Evolutionary conservation across 108 stramenopile species (phyloP).

Genomic region (Stephanodiscus triporus): DNA sequence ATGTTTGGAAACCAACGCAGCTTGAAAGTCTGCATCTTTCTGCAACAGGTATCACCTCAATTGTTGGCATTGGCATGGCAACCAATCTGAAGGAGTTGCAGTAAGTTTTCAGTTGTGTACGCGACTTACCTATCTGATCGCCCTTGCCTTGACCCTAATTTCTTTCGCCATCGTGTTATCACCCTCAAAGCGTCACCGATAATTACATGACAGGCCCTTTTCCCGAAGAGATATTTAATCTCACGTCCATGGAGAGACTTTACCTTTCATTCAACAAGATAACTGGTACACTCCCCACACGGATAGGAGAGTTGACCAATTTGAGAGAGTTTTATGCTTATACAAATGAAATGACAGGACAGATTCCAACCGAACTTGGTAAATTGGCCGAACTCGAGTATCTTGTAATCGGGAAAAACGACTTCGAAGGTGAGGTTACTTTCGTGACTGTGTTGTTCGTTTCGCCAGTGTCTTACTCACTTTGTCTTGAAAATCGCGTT

Average conservation of each 20-base stretch:
- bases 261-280: slow-evolving; percentile 67
- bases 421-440: slow-evolving; percentile 21
- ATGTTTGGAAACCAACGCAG: slow-evolving; percentile 52
- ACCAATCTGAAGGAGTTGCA: slow-evolving; percentile 58
- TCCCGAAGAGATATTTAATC: slow-evolving; percentile 56
- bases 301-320: slow-evolving; percentile 49
- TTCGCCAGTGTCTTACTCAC: neutral
- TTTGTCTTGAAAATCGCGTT: neutral
- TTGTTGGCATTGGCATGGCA: slow-evolving; percentile 58
- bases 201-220: slow-evolving; percentile 63
- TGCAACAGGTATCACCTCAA: slow-evolving; percentile 52
- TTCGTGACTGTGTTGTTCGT: neutral
- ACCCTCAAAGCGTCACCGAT: slow-evolving; percentile 37
- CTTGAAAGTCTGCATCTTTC: slow-evolving; percentile 63
- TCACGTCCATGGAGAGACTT: slow-evolving; percentile 51
- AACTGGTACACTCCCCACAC: slow-evolving; percentile 42
- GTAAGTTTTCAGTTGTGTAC: neutral
- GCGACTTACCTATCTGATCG: neutral
- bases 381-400: slow-evolving; percentile 31
- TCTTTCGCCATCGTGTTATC: neutral
- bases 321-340: slow-evolving; percentile 53
- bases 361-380: slow-evolving; percentile 64
- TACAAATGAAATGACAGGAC: slow-evolving; percentile 58
- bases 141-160: neutral
- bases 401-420: slow-evolving; percentile 45